Evolutionary conservation across 257 asterid species (phyloP), one percentile per base, ranked within the genome.

Genomic region (Buddleja alternifolia): DNA sequence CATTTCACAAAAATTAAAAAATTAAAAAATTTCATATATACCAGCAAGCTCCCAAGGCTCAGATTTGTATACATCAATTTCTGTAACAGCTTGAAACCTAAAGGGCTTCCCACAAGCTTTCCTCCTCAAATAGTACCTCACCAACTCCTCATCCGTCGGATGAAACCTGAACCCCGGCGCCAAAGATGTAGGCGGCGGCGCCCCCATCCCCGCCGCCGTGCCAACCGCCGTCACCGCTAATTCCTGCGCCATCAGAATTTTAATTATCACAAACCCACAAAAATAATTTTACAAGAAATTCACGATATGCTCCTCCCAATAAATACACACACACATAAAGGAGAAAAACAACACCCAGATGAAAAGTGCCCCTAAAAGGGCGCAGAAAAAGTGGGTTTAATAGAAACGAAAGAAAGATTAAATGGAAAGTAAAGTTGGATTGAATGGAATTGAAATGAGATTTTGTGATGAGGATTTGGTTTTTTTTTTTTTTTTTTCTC

Each of bases 31-130:
- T 24, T 29, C 8, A 55, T 11, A 42, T 42, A 68, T 73, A 91
- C 97, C 84, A 73, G 88, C 84, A 75, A 92, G 95, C 42, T 89
- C 90, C 88, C 96, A 89, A 0, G 98, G 98, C 75, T 92, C 98
- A 70, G 96, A 92, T 92, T 92, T 92, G 85, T 92, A 92, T 19
- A 92, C 95, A 83, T 92, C 98, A 77, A 87, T 83, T 69, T 92
- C 98, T 25, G 85, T 48, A 25, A 92, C 96, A n/a, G 98, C 98
- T 66, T 89, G 82, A 78, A 92, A 87, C 48, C 94, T 70, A 70
- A 92, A 89, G 15, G 94, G 88, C 83, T 78, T 86, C 66, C 89
- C 95, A 59, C 92, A 89, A 36, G 78, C 95, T 76, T 87, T 92
- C 77, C 98, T 78, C 82, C 88, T 83, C 65, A 92, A 76, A 71